Base-by-base conservation (phyloP, 2,329 filamentous ascomycete species). In the Exophiala dermatitidis region DNA sequence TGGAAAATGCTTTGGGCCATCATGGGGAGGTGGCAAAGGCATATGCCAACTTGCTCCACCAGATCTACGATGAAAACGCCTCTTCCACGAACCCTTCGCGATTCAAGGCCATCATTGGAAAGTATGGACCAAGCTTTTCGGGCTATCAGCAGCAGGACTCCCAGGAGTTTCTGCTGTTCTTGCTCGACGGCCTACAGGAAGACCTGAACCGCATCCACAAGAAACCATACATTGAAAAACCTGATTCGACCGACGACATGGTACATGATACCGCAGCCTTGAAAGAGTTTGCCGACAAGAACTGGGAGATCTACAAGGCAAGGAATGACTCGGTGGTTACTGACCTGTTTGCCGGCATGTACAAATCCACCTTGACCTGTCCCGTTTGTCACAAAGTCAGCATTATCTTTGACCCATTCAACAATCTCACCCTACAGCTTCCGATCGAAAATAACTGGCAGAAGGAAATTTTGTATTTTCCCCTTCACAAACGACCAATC, bases 381-480 rank as follows among this genome's bases (percentile, higher is more conserved):
- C 93, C 93, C 0, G 80, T 79, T 5, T 98, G 93, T 68, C 80
- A 85, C 62, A 98, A 97, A 72, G 86, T 97, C 70, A 96, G 90
- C 79, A 95, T 98, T 64, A 97, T 93, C 0, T 98, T 98, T 66
- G 93, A 98, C 67, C 93, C 93, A 0, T 98, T 95, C 76, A 96
- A 90, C 69, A 93, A 94, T 60, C 73, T 98, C 54, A 96, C 93
- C 0, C 74, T 98, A 28, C 93, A 94, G 53, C 74, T 98, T 33
- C 93, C 93, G 0, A 82, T 95, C 50, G 86, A 93, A 67, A 90
- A 85, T 60, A 79, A 88, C 42, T 95, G 89, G 86, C 77, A 75
- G 54, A 85, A 85, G 60, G 77, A 78, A 1, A 74, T 97, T 61
- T 84, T 81, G 51, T 96, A 86, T 67, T 85, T 88, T 56, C 90